Percentiles rank a stretch among this genome's conserved stretches.
Conservation (phyloP, 2,329 filamentous ascomycete species). For the Colletotrichum godetiae region DNA sequence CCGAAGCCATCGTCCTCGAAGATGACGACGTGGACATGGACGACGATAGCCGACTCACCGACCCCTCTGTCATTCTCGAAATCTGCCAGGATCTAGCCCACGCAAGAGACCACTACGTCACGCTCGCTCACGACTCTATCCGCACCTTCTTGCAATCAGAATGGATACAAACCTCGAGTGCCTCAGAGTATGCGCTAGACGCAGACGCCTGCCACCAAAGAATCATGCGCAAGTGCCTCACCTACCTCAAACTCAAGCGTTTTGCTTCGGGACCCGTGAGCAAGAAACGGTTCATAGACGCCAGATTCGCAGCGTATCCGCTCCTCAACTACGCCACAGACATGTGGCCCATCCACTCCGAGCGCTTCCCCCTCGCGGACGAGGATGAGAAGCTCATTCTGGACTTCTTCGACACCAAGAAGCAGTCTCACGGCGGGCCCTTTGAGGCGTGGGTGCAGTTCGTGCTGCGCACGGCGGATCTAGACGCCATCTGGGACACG, state of each 20-base stretch:
- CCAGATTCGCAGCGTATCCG: slow-evolving; percentile 28
- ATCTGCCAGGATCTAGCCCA: slow-evolving; percentile 39
- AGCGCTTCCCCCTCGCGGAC: slow-evolving; percentile 11
- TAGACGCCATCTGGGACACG: slow-evolving; percentile 31
- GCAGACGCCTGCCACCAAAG: slow-evolving; percentile 25
- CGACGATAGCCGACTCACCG: slow-evolving; percentile 39
- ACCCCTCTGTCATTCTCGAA: slow-evolving; percentile 35
- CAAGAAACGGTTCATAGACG: neutral
- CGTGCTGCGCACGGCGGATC: slow-evolving; percentile 26
- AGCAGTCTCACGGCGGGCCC: slow-evolving; percentile 29
- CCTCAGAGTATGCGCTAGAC: slow-evolving; percentile 38
- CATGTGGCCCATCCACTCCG: slow-evolving; percentile 40
- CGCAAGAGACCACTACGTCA: slow-evolving; percentile 29
- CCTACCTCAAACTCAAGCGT: slow-evolving; percentile 36
- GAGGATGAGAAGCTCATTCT: slow-evolving; percentile 37
- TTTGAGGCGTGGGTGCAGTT: slow-evolving; percentile 42
- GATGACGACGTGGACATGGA: slow-evolving; percentile 40
- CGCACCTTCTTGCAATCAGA: slow-evolving; percentile 37
- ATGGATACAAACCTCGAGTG: slow-evolving; percentile 36
- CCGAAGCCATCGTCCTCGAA: slow-evolving; percentile 42
- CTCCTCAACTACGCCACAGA: slow-evolving; percentile 36
- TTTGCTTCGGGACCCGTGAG: slow-evolving; percentile 36
- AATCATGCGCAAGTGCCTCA: slow-evolving; percentile 41
- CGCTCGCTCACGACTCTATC: slow-evolving; percentile 41
- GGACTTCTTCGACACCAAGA: slow-evolving; percentile 39